Evolutionary conservation across 305 asterid genomes (phyloP).

Genomic region (Fraxinus greggii): DNA sequence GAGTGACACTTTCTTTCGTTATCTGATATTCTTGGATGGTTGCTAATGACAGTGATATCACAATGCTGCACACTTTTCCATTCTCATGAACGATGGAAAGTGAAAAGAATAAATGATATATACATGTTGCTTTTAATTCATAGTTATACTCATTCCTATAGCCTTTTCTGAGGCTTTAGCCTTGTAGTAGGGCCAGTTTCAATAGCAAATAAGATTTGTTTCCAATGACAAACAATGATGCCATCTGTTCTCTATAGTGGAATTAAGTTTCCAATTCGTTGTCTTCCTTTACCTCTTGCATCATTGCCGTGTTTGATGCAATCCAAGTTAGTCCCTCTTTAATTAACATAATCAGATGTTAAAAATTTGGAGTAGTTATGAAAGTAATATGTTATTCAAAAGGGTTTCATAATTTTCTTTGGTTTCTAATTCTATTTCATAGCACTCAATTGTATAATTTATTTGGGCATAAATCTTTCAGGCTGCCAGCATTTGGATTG

Average conservation of each 20-base stretch:
- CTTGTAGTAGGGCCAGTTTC: not conserved
- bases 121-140: not conserved
- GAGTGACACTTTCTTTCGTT: not conserved
- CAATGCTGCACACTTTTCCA: not conserved
- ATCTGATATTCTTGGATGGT: not conserved
- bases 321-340: not conserved
- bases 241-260: not conserved
- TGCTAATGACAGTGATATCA: not conserved
- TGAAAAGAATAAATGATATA: not conserved
- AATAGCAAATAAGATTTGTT: not conserved
- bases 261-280: not conserved
- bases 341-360: not conserved
- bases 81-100: not conserved
- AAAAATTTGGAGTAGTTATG: not conserved
- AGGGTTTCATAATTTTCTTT: not conserved
- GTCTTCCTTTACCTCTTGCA: not conserved
- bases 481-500: conserved; percentile 25
- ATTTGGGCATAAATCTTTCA: conserved; percentile 35
- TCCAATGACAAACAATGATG: not conserved
- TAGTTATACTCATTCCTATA: not conserved
- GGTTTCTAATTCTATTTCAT: conserved; percentile 10
- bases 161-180: not conserved
- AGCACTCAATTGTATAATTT: conserved; percentile 2
- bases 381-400: not conserved
- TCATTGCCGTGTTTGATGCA: not conserved